phyloP scores from a whole-genome alignment of 1,139 yeast genomes.

The Debaryomyces udenii region DNA sequence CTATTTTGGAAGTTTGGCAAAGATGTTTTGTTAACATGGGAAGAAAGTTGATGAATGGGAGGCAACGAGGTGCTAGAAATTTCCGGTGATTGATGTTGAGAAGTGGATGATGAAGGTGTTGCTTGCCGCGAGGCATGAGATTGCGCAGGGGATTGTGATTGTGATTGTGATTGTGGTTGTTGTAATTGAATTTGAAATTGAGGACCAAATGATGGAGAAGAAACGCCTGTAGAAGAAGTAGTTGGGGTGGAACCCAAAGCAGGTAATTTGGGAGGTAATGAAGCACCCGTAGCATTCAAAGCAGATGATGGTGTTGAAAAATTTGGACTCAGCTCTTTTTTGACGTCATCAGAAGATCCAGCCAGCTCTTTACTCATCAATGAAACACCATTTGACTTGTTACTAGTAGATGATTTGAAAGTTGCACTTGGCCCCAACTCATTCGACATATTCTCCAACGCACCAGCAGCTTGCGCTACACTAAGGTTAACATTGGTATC shows the following conservation, averaged over 20 bases:
- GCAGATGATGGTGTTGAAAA: conserved; percentile 43
- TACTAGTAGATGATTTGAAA: conserved; percentile 28
- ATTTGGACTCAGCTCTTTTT: conserved; percentile 22
- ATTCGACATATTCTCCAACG: conserved; percentile 57
- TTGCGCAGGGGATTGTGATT: conserved; percentile 9
- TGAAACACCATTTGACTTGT: conserved; percentile 29
- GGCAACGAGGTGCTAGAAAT: conserved; percentile 35
- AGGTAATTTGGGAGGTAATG: conserved; percentile 35
- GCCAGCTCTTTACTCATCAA: conserved; percentile 28
- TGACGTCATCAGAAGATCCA: conserved; percentile 5
- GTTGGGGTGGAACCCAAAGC: conserved; percentile 27
- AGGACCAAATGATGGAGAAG: conserved; percentile 50
- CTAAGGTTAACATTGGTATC: conserved; percentile 17
- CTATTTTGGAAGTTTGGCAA: conserved; percentile 33
- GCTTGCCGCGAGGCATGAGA: conserved; percentile 9
- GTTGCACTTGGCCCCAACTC: conserved; percentile 52
- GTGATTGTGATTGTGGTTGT: conserved; percentile 9
- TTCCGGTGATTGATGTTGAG: conserved; percentile 25
- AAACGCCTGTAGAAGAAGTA: conserved; percentile 15
- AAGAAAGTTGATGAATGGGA: conserved; percentile 35
- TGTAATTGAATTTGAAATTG: conserved; percentile 33
- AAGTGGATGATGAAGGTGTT: conserved; percentile 17
- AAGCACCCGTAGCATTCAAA: conserved; percentile 26
- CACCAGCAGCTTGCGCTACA: conserved; percentile 57
- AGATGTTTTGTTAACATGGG: conserved; percentile 19